phyloP scores from a whole-genome alignment of 108 stramenopile species.

The Thalassiosira profunda region DNA sequence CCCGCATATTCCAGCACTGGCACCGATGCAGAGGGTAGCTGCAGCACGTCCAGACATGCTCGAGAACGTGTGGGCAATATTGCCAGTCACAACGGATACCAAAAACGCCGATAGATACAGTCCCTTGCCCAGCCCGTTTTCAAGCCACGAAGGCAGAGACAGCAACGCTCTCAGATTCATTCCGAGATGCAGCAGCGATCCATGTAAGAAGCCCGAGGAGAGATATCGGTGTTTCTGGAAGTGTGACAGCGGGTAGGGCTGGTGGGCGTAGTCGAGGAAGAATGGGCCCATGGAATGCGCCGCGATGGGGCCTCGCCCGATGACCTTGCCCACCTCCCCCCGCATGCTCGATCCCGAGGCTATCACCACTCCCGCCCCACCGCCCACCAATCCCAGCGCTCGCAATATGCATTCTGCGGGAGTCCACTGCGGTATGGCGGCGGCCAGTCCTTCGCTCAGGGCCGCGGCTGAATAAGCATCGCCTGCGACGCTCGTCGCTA shows the following conservation, averaged over 20 bases:
- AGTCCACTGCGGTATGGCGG: constrained; percentile 54
- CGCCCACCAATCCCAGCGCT: constrained; percentile 32
- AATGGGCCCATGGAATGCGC: constrained; percentile 56
- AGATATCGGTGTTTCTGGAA: constrained; percentile 75
- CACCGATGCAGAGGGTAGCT: constrained; percentile 58
- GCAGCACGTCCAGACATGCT: constrained; percentile 34
- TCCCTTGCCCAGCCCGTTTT: constrained; percentile 51
- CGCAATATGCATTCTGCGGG: constrained; percentile 18
- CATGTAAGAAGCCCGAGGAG: constrained; percentile 81
- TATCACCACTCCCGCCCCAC: constrained; percentile 35
- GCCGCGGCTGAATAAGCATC: constrained; percentile 29
- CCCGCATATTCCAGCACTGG: constrained; percentile 81
- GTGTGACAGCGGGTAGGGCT: constrained; percentile 40
- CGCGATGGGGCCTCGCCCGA: constrained; percentile 29
- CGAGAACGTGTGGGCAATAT: constrained; percentile 52
- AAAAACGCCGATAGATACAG: constrained; percentile 77
- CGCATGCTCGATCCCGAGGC: constrained; percentile 27
- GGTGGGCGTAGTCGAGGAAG: constrained; percentile 61
- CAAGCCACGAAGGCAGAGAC: constrained; percentile 70
- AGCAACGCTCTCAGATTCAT: constrained; percentile 62
- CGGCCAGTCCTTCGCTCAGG: constrained; percentile 21
- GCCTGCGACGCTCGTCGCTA: constrained; percentile 51
- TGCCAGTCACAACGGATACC: constrained; percentile 64
- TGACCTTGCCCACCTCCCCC: too few relatives aligned
- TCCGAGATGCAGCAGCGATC: constrained; percentile 63